Evolutionary conservation across 2,329 filamentous ascomycete species (phyloP), one percentile per base, ranked within the genome.

Genomic region (Colletotrichum musicola): DNA sequence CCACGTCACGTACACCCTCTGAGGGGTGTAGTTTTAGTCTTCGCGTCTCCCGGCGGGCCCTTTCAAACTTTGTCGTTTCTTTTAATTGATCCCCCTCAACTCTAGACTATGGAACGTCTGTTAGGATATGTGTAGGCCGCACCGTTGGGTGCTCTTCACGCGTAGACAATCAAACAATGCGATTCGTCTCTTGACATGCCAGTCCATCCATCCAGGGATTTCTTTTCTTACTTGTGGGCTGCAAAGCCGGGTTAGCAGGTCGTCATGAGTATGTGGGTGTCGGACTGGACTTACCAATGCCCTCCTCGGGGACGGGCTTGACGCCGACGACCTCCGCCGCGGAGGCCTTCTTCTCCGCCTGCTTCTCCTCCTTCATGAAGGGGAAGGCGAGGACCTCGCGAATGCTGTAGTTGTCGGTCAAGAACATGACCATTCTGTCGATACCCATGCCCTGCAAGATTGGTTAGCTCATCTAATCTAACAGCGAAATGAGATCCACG

Each of bases 311-410:
- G 72, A 84, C 76, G 46, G 90, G 86, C 78, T 87, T 79, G 69
- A 92, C 81, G 42, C 84, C 88, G 35, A 84, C 88, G 63, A 90
- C 85, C 81, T 93, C 90, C 2, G 89, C 90, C 13, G 89, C 89
- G 77, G 84, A 85, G 77, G 86, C 86, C 78, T 84, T 83, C 72
- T 81, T 80, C 69, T 80, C 78, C 44, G 47, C 64, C 64, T 78
- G 78, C 72, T 86, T 83, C 76, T 95, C 92, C 58, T 95, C 93
- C 89, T 97, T 97, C 93, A 99, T 97, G 84, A 98, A 95, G 12
- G 96, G 96, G 89, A 99, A 99, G 9, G 95, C 90, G 71, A 98
- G 83, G 3, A 98, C 95, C 82, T 99, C 96, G 82, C 96, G 95
- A 80, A 99, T 99, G 74, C 89, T 93, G 62, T 72, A 96, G 83